A percentile compares a stretch with the other conserved stretches of the same genome.
These are phyloP conservation scores for Triticum timopheevii DNA, from an alignment of 176 grass and related monocot genomes.

Conservation along the genomic window DNA sequence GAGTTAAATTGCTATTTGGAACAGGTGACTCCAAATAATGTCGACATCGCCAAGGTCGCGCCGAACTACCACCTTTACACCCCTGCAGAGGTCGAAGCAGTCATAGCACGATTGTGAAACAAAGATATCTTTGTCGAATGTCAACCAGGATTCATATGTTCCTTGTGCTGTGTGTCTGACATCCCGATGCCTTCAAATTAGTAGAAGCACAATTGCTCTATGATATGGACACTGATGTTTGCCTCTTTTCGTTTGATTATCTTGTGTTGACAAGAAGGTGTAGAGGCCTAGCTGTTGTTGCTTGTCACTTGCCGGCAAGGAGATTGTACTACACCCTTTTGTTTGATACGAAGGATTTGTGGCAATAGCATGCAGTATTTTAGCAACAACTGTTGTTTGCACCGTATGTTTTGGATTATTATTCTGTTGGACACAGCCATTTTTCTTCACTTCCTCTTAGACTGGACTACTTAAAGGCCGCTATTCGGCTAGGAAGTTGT, in stretches of 20 bases:
- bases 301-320: neutral
- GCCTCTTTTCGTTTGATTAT: neutral
- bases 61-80: conserved; percentile 81
- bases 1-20: conserved; percentile 12
- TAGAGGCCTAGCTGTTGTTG: neutral
- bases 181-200: neutral
- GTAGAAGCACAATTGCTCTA: neutral
- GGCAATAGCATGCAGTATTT: too few relatives aligned
- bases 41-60: conserved; percentile 72
- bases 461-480: too few relatives aligned
- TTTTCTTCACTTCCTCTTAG: too few relatives aligned
- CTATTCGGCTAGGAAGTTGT: too few relatives aligned
- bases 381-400: too few relatives aligned
- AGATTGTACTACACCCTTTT: neutral
- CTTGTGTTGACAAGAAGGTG: neutral
- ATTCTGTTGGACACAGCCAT: too few relatives aligned
- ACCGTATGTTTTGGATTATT: too few relatives aligned
- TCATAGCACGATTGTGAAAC: conserved; percentile 70
- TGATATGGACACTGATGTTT: neutral
- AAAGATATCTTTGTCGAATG: neutral
- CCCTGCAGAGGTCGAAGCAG: conserved; percentile 74
- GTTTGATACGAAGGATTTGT: neutral
- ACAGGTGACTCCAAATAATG: conserved; percentile 81
- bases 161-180: neutral
- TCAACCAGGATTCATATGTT: neutral